phyloP scores from a whole-genome alignment of 345 rosid genomes.

The Erysimum cheiranthoides region DNA sequence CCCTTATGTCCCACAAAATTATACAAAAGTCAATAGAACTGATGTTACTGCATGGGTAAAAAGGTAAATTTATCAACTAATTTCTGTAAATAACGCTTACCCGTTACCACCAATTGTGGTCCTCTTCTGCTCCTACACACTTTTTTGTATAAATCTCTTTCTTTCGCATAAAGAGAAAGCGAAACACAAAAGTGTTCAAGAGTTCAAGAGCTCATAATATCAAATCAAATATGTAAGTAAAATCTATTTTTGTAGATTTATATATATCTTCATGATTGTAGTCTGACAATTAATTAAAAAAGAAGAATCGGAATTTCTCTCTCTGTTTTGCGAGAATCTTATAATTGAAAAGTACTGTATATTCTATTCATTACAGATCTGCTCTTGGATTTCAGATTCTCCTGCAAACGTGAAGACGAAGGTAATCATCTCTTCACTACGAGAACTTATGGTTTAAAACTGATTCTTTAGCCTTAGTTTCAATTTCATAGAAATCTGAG shows the following conservation, averaged over 20 bases:
- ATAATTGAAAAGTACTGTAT: constrained; percentile 18
- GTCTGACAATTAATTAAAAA: constrained; percentile 16
- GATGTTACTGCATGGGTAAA: constrained; percentile 26
- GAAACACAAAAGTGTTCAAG: constrained; percentile 16
- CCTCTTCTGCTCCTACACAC: constrained; percentile 31
- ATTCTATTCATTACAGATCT: constrained; percentile 42
- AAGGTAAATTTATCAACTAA: not conserved
- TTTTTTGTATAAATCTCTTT: constrained; percentile 11
- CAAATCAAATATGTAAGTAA: constrained; percentile 23
- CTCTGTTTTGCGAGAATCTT: constrained; percentile 34
- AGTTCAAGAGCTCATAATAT: constrained; percentile 18
- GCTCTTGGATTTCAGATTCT: constrained; percentile 39
- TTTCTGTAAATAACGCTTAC: constrained; percentile 29
- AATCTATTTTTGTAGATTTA: constrained; percentile 18
- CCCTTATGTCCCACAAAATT: constrained; percentile 16
- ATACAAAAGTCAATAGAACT: constrained; percentile 22
- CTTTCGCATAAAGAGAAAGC: constrained; percentile 30
- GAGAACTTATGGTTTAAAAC: not conserved
- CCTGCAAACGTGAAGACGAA: constrained; percentile 29
- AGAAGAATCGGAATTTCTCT: constrained; percentile 26
- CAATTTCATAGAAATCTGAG: constrained; percentile 12
- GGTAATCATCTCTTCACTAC: constrained; percentile 3
- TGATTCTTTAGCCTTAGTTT: constrained; percentile 1
- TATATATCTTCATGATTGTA: constrained; percentile 24
- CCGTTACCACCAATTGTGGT: constrained; percentile 37